Evolutionary conservation across 2,329 filamentous ascomycete genomes (phyloP), one percentile per base, ranked within the genome.

Genomic region (Trichoderma sp.): DNA sequence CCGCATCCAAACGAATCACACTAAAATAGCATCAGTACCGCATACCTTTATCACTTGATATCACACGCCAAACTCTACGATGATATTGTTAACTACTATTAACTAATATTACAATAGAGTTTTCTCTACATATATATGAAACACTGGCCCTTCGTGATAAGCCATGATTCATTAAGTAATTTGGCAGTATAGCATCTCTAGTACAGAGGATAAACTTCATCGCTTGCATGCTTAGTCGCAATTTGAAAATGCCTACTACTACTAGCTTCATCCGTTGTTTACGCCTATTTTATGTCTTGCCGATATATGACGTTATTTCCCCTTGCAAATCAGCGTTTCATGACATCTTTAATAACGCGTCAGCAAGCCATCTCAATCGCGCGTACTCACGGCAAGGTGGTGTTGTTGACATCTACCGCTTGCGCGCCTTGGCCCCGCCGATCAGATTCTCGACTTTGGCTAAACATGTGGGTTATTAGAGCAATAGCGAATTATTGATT

Each of bases 61-160:
- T 33, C 7, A 43, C 14, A 43, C 5, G 35, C 29, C 35, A 29
- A 47, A 47, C 24, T n/a, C 33, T n/a, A 21, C 43, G 16, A 27
- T 29, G 35, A 33, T 27, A 19, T 53, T 29, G 11, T 13, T 29
- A 55, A 31, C 11, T 13, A 61, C 21, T 33, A 33, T 33, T 33
- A 61, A 61, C 21, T 21, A 68, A 33, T 33, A 16, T 19, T 47
- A 8, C 27, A 43, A 61, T 53, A 68, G 55, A 68, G 47, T 60
- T 61, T 68, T 31, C 11, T 24, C n/a, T 21, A 27, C 37, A 52
- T 21, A 33, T 62, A 21, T 31, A 31, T 60, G 57, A 61, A 61
- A 61, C 65, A 35, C 16, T 68, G 43, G 55, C n/a, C 24, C 24
- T 61, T 37, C 47, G 47, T 31, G 5, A 33, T 33, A 8, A 33